Evolutionary conservation across 352 stramenopile genomes (phyloP), one percentile per base, ranked within the genome.

Genomic region (Phytophthora gonapodyides): DNA sequence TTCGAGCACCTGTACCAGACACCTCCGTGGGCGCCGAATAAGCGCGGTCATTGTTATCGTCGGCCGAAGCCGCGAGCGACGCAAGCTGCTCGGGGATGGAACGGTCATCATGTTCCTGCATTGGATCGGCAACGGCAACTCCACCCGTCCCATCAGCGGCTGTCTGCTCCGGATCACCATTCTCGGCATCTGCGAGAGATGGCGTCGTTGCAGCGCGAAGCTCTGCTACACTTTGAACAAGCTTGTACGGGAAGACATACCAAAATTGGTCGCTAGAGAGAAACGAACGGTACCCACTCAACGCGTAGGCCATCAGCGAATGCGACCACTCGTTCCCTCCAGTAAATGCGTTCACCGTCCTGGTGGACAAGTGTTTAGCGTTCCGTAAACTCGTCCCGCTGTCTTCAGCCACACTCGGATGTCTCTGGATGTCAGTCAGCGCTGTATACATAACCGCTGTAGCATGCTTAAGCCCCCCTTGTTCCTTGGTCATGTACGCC

Each of bases 401-500:
- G 15, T 54, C 54, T n/a, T 36, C 9, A 2, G 54, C 43, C 6
- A 47, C 6, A 27, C 54, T 61, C 3, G 54, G 42, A 9, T 36
- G 54, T 16, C 54, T 61, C 10, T 41, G 5, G 4, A 7, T 9
- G 13, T 61, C 41, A 17, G 45, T 34, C 0, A 54, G 12, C 16
- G 43, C 54, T 1, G 43, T 48, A 16, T 55, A 13, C 33, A 61
- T 37, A 2, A 50, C 42, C 2, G 33, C 6, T 0, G 35, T 44
- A 16, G 43, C 24, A 27, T 33, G 37, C 48, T 61, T 53, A 0
- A 61, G 16, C 9, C 51, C 54, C 15, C 21, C 54, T 16, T 24
- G 34, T 47, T 61, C 54, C n/a, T 54, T 61, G 2, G 43, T 55
- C 53, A 61, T 61, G 12, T 53, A 61, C 5, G 48, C 40, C 8